Evolutionary conservation across 768 basidiomycete species (phyloP).

Genomic region (Sarcodon sp.): DNA sequence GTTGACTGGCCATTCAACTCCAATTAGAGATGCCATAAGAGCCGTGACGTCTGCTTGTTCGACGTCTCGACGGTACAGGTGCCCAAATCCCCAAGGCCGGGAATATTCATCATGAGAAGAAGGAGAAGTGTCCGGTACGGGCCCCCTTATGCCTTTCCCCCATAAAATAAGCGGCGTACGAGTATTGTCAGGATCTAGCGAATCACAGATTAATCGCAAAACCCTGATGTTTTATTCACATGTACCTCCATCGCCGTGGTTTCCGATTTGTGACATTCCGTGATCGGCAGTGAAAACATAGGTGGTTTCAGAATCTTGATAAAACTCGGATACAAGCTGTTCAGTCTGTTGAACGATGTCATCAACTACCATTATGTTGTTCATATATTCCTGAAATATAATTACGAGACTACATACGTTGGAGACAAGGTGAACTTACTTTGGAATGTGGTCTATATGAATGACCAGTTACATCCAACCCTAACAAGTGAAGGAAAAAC

Average conservation of each 20-base stretch:
- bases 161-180: constrained; percentile 76
- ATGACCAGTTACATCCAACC: constrained; percentile 80
- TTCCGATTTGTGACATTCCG: constrained; percentile 82
- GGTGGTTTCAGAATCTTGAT: constrained; percentile 52
- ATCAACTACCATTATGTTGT: constrained; percentile 73
- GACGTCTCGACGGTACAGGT: constrained; percentile 57
- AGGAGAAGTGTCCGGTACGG: constrained; percentile 34
- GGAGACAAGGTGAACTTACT: constrained; percentile 20
- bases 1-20: constrained; percentile 68
- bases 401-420: not conserved
- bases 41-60: constrained; percentile 77
- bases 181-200: constrained; percentile 73
- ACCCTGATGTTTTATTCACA: constrained; percentile 5
- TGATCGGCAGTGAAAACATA: constrained; percentile 84
- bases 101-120: constrained; percentile 69
- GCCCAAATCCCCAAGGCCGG: constrained; percentile 41
- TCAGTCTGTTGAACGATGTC: constrained; percentile 58
- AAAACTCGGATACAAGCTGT: constrained; percentile 47
- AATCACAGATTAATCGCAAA: constrained; percentile 1
- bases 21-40: constrained; percentile 65
- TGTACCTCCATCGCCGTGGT: constrained; percentile 80
- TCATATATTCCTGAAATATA: constrained; percentile 62
- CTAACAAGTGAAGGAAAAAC: constrained; percentile 77
- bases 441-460: constrained; percentile 74
- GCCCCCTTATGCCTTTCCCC: constrained; percentile 67